phyloP scores from a whole-genome alignment of 805 yeast species.

The Wickerhamiella bombiphila region DNA sequence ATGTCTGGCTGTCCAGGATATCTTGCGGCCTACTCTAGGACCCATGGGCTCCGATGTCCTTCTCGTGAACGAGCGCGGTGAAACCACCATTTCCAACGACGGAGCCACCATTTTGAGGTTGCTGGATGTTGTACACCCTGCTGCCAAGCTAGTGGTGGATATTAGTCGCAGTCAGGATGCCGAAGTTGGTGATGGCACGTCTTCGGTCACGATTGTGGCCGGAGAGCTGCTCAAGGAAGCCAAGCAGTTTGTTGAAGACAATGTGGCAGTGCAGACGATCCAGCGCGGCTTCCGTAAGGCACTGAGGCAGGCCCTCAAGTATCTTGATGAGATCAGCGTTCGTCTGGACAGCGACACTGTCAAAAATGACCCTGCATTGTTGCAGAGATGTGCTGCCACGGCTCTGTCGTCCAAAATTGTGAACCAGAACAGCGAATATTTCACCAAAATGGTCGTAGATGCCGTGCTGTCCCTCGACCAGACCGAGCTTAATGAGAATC shows the following conservation, averaged over 20 bases:
- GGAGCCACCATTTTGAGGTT: conserved; percentile 93
- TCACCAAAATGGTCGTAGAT: conserved; percentile 93
- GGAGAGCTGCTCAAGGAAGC: conserved; percentile 87
- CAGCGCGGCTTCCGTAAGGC: conserved; percentile 81
- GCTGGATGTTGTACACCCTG: conserved; percentile 94
- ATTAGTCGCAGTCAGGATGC: conserved; percentile 94
- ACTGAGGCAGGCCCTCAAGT: conserved; percentile 56
- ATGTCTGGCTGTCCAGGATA: conserved; percentile 92
- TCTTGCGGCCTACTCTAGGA: conserved; percentile 86
- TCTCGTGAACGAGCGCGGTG: conserved; percentile 68
- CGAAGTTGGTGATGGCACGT: conserved; percentile 97
- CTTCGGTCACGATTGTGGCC: conserved; percentile 82
- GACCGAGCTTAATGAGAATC: conserved; percentile 68
- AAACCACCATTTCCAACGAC: conserved; percentile 91
- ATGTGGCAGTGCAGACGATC: conserved; percentile 80
- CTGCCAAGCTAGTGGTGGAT: conserved; percentile 90
- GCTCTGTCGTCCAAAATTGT: conserved; percentile 95
- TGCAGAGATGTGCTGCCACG: conserved; percentile 87
- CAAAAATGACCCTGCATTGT: conserved; percentile 51
- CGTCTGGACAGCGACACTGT: conserved; percentile 42
- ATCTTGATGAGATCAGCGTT: conserved; percentile 60
- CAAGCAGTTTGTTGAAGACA: conserved; percentile 85
- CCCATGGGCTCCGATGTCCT: conserved; percentile 95
- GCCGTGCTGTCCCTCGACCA: conserved; percentile 81
- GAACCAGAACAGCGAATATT: conserved; percentile 72